phyloP scores from a whole-genome alignment of 192 early-diverging fungal genomes.

The Podila verticillata region DNA sequence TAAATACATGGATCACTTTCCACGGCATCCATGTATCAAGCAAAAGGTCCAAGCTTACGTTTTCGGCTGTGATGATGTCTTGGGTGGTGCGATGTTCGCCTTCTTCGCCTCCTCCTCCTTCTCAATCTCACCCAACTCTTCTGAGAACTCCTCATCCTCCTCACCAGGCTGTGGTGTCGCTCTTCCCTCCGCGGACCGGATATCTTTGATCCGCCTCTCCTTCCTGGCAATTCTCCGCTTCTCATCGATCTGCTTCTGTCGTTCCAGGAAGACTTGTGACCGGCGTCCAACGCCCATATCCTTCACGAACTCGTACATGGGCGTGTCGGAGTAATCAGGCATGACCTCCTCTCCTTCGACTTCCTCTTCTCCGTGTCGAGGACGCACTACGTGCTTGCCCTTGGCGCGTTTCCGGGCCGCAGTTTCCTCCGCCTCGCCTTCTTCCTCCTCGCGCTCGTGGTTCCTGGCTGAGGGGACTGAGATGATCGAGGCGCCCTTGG shows the following conservation, averaged over 20 bases:
- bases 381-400: conserved; percentile 12
- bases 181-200: conserved; percentile 15
- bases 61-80: conserved; percentile 3
- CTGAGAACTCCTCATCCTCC: conserved; percentile 9
- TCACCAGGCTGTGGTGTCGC: neutral
- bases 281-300: conserved; percentile 37
- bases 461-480: conserved; percentile 22
- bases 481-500: conserved; percentile 26
- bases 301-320: conserved; percentile 43
- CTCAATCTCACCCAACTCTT: neutral
- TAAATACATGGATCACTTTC: neutral
- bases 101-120: conserved; percentile 7
- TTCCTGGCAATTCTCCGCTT: conserved; percentile 15
- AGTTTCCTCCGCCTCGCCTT: neutral
- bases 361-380: conserved; percentile 7
- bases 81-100: neutral
- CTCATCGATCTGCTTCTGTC: conserved; percentile 21
- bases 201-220: conserved; percentile 10
- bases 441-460: conserved; percentile 12
- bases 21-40: neutral
- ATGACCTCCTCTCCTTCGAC: conserved; percentile 14
- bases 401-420: conserved; percentile 18
- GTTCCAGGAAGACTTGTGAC: conserved; percentile 21
- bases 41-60: conserved; percentile 20
- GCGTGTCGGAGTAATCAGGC: conserved; percentile 42